These are phyloP conservation scores for Vachellia collinsii DNA, from an alignment of 306 rosid genomes.

Conservation along the genomic window DNA sequence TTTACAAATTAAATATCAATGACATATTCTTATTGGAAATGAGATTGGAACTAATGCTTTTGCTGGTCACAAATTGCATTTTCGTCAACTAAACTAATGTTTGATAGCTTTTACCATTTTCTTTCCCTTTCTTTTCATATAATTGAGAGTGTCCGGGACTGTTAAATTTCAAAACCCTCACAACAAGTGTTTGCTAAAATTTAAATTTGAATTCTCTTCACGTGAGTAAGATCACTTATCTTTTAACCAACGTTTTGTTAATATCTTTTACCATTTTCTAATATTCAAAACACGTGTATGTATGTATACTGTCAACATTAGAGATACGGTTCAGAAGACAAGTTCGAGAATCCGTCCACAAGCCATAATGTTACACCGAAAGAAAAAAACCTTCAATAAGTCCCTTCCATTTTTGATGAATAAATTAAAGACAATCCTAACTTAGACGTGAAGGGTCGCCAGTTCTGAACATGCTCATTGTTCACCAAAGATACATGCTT, in stretches of 20 bases:
- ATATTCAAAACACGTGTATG: no score
- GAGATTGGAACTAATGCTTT: no score
- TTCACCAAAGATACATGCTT: constrained; percentile 12
- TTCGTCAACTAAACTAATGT: no score
- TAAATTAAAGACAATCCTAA: not conserved
- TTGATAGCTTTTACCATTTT: not conserved
- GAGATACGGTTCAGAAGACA: not conserved
- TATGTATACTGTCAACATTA: not conserved
- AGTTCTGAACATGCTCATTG: constrained; percentile 16
- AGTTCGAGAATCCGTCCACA: not conserved
- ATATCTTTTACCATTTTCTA: not conserved
- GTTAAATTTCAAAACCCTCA: no score
- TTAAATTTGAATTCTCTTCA: no score
- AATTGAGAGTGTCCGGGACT: no score
- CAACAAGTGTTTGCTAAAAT: no score
- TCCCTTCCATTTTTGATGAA: constrained; percentile 1
- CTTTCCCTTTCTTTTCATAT: not conserved
- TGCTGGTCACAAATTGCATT: no score
- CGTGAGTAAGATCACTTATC: no score
- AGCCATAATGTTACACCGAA: not conserved
- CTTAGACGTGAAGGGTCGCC: constrained; percentile 4
- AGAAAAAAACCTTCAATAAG: not conserved
- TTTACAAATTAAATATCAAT: no score
- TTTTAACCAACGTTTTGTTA: no score
- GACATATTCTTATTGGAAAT: no score